A percentile compares a stretch with the other conserved stretches of the same genome.
Conservation (phyloP, 257 asterid genomes). For the Capsicum baccatum region DNA sequence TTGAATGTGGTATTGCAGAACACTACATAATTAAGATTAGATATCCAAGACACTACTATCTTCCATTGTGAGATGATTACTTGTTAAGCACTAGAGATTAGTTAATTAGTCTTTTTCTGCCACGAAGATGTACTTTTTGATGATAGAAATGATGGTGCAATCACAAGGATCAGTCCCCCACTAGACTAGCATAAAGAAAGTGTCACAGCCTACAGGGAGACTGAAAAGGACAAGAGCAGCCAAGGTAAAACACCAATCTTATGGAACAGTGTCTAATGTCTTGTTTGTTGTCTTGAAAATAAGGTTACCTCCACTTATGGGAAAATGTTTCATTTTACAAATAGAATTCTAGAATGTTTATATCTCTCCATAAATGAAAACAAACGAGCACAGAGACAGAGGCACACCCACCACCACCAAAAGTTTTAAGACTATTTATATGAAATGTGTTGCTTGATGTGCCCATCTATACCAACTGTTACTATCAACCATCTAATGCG, state of each 20-base stretch:
- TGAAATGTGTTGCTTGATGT: constrained; percentile 23
- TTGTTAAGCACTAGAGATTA: neutral
- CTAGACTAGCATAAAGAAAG: neutral
- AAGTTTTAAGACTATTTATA: constrained; percentile 10
- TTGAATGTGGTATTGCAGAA: no score
- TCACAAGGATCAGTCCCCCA: constrained; percentile 25
- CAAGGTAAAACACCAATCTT: constrained; percentile 17
- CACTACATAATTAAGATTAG: neutral
- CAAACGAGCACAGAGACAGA: constrained; percentile 35
- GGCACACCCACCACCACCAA: constrained; percentile 31
- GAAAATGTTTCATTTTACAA: constrained; percentile 24
- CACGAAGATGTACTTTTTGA: neutral
- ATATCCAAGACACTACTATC: neutral
- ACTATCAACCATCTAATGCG: constrained; percentile 24
- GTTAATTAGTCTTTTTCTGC: neutral
- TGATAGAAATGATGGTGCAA: constrained; percentile 27
- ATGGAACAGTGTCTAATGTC: constrained; percentile 22
- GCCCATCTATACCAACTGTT: neutral
- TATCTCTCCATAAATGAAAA: neutral
- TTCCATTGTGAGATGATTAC: constrained; percentile 10
- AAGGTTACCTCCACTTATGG: neutral
- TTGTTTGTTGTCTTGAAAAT: constrained; percentile 32
- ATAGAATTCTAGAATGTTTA: constrained; percentile 29
- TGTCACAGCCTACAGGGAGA: neutral
- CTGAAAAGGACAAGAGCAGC: constrained; percentile 34